Base-by-base conservation (phyloP, 306 rosid genomes). In the Fragaria ananassa region DNA sequence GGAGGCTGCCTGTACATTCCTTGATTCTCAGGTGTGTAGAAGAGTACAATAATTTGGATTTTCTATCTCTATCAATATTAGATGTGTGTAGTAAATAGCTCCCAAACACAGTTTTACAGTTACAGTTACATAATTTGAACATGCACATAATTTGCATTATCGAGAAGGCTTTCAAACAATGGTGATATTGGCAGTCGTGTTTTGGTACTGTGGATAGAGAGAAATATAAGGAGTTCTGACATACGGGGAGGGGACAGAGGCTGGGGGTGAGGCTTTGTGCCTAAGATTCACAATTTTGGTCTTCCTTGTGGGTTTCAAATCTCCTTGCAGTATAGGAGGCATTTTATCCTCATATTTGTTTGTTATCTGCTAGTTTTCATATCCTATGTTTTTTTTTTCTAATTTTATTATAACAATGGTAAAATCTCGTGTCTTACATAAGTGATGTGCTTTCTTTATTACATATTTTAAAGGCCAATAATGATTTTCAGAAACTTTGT, bases 1-100 rank as follows among this genome's bases (percentile, higher is more conserved):
- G 66, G 99, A 96, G 82, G 87, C 98, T 19, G 99, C 99, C 71
- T 96, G 97, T 89, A 87, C 98, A 62, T 96, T 91, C 89, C 99
- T 96, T 64, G 99, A 96, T 83, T 86, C 96, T 82, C 97, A 92
- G 97, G 99, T 96, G 85, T 54, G 93, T 86, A 19, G 47, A 76
- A 69, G 69, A 82, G 51, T 58, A 68, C 68, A 82, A 41, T 31
- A 72, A 47, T 64, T 29, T 54, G 19, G 21, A 81, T 27, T 74
- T 56, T 51, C 68, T 54, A 39, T 74, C 78, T 12, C 41, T 29
- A 4, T 54, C 49, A 21, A 44, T 45, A 47, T 15, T 50, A 61
- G 27, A 29, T 45, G 69, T 39, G 23, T 41, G 34, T n/a, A n/a
- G n/a, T n/a, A n/a, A n/a, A n/a, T n/a, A n/a, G n/a, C n/a, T n/a